These are phyloP conservation scores for Allium cepa DNA, from an alignment of 106 monocot genomes.

Conservation along the genomic window DNA sequence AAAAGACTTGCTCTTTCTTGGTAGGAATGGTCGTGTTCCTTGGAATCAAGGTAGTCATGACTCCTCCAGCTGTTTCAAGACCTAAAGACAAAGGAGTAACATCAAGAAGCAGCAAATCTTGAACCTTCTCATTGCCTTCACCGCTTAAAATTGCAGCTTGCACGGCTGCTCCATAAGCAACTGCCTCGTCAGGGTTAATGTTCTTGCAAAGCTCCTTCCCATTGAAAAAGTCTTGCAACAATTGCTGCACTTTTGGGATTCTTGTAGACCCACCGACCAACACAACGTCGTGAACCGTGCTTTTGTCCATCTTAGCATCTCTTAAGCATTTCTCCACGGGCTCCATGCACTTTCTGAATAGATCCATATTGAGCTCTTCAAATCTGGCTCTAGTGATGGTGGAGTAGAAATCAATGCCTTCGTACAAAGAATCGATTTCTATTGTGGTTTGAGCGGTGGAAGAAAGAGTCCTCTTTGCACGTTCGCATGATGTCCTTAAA, in stretches of 20 bases:
- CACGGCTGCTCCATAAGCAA: slow-evolving; percentile 33
- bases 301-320: slow-evolving; percentile 41
- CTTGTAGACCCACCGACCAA: slow-evolving; percentile 30
- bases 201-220: slow-evolving; percentile 35
- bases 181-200: slow-evolving; percentile 35
- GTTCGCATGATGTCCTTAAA: slow-evolving; percentile 25
- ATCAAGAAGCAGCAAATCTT: slow-evolving; percentile 22
- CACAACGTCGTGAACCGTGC: slow-evolving; percentile 22
- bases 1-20: slow-evolving; percentile 34
- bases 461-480: slow-evolving; percentile 30
- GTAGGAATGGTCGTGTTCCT: slow-evolving; percentile 30
- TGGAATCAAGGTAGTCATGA: slow-evolving; percentile 30
- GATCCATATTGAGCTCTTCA: slow-evolving; percentile 37
- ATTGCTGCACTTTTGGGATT: slow-evolving; percentile 28
- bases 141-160: slow-evolving; percentile 31
- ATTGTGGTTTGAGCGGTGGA: slow-evolving; percentile 30
- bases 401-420: slow-evolving; percentile 30
- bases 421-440: slow-evolving; percentile 31
- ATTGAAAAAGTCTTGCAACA: slow-evolving; percentile 34
- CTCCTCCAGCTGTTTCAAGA: slow-evolving; percentile 27
- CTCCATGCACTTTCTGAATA: slow-evolving; percentile 34
- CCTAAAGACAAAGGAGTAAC: slow-evolving; percentile 23
- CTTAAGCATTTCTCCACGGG: slow-evolving; percentile 26
- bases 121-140: slow-evolving; percentile 30
- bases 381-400: slow-evolving; percentile 35